Percentiles rank a stretch among this genome's conserved stretches.
Evolutionary conservation across 495 filamentous ascomycete species (phyloP).

Genomic region (Sphaerosporella brunnea): DNA sequence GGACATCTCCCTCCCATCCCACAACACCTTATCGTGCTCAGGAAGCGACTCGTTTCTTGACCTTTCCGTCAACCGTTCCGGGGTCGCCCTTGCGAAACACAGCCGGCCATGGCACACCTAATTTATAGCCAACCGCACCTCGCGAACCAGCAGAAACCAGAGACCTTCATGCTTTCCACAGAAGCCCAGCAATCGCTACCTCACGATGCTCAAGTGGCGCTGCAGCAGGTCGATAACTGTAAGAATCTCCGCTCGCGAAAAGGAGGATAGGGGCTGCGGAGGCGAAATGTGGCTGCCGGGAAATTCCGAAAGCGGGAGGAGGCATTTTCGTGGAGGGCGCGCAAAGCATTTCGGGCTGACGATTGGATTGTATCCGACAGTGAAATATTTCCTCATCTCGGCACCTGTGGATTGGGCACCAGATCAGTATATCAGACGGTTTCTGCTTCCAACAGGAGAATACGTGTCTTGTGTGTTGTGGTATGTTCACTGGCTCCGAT

Average conservation of each 20-base stretch:
- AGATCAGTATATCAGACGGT: constrained; percentile 90
- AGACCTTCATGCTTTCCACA: constrained; percentile 94
- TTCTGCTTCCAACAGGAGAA: constrained; percentile 89
- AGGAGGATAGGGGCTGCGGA: neutral
- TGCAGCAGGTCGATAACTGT: constrained; percentile 98
- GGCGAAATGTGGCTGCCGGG: too few relatives aligned
- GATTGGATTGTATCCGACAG: constrained; percentile 33
- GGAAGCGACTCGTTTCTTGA: neutral
- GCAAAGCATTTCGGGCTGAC: constrained; percentile 23
- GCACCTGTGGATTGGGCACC: constrained; percentile 94
- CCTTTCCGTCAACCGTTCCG: neutral
- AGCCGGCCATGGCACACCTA: constrained; percentile 21
- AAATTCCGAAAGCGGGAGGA: too few relatives aligned
- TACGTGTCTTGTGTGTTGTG: constrained; percentile 97
- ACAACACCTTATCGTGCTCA: neutral
- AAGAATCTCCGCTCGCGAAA: constrained; percentile 30
- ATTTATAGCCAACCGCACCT: constrained; percentile 26
- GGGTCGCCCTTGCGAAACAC: neutral
- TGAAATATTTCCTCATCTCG: constrained; percentile 99
- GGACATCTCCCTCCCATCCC: neutral
- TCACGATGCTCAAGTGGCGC: constrained; percentile 87
- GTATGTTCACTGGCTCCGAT: constrained; percentile 36
- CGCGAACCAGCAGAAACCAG: constrained; percentile 55
- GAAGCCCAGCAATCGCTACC: constrained; percentile 92
- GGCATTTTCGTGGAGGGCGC: too few relatives aligned